Percentiles rank a stretch among this genome's conserved stretches.
These are phyloP conservation scores for Sporothrix brasiliensis DNA, from an alignment of 2,329 filamentous ascomycete species.

Conservation along the genomic window DNA sequence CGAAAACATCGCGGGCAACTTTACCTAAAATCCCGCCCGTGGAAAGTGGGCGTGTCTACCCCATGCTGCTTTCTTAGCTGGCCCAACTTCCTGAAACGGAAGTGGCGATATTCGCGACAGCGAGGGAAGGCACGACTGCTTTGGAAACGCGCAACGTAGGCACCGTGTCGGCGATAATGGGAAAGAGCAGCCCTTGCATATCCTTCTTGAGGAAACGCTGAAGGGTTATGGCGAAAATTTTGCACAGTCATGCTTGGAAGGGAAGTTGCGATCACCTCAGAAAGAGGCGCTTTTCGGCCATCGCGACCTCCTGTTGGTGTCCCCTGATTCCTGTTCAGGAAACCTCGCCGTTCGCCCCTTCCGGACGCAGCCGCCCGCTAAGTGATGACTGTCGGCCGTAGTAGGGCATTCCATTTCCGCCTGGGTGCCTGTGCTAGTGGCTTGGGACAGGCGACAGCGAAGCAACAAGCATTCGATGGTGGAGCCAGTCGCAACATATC, in stretches of 20 bases:
- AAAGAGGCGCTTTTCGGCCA: neutral
- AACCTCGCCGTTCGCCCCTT: conserved; percentile 21
- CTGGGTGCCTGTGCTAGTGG: neutral
- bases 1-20: neutral
- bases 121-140: neutral
- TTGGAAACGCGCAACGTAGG: conserved; percentile 12
- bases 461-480: conserved; percentile 21
- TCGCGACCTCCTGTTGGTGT: neutral
- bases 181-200: neutral
- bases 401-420: neutral
- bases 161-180: neutral
- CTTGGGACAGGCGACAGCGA: conserved; percentile 20
- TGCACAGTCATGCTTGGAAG: neutral
- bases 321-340: conserved; percentile 2
- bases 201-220: neutral
- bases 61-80: neutral
- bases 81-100: conserved; percentile 21
- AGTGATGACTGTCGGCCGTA: neutral
- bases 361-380: conserved; percentile 28
- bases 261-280: neutral
- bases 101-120: conserved; percentile 14
- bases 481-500: conserved; percentile 20
- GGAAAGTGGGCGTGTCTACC: conserved; percentile 5
- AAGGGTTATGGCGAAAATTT: conserved; percentile 2
- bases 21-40: neutral